These are phyloP conservation scores for Penicillium malachiteum DNA, from an alignment of 495 filamentous ascomycete species.

Conservation along the genomic window DNA sequence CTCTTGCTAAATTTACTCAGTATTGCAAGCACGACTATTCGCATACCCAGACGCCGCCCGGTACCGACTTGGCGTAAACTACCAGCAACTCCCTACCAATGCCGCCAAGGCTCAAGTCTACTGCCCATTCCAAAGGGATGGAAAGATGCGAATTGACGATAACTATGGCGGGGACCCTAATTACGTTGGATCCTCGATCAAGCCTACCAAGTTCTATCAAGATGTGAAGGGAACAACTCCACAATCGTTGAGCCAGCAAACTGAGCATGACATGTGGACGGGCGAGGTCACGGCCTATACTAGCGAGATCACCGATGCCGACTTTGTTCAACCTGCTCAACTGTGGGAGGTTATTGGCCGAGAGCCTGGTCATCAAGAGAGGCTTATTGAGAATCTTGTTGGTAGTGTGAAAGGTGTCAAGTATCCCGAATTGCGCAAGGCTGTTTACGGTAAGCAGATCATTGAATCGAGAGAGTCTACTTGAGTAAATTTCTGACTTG, in stretches of 20 bases:
- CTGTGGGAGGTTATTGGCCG: constrained; percentile 53
- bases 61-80: constrained; percentile 67
- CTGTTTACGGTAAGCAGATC: constrained; percentile 23
- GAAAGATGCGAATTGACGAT: constrained; percentile 58
- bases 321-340: constrained; percentile 23
- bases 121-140: constrained; percentile 71
- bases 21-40: constrained; percentile 70
- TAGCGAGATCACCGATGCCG: constrained; percentile 17
- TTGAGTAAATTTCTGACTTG: background rate
- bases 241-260: constrained; percentile 16
- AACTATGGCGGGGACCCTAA: constrained; percentile 65
- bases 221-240: constrained; percentile 12
- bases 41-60: constrained; percentile 67
- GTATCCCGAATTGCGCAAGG: constrained; percentile 10
- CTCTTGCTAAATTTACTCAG: constrained; percentile 10
- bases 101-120: constrained; percentile 42
- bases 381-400: constrained; percentile 56
- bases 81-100: constrained; percentile 50
- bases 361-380: constrained; percentile 56
- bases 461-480: constrained; percentile 15
- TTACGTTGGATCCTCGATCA: constrained; percentile 44
- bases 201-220: constrained; percentile 19
- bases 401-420: constrained; percentile 33
- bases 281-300: constrained; percentile 37
- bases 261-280: constrained; percentile 57